Evolutionary conservation across 805 yeast genomes (phyloP).

Genomic region (Starmerella floris): DNA sequence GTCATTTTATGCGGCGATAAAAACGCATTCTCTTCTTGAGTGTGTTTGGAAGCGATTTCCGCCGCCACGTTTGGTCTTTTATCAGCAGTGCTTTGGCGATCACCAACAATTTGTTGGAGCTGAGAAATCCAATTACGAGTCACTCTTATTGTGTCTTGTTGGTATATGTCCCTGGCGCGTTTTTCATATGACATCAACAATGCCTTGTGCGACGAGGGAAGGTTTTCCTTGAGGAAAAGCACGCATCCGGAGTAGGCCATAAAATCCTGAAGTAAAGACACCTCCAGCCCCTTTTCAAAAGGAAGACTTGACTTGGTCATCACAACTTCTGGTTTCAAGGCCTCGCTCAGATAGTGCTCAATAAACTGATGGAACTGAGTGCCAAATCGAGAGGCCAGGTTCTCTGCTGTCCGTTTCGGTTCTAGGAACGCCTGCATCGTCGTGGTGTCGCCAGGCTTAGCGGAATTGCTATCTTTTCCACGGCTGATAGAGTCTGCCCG

Average conservation of each 20-base stretch:
- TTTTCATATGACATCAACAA: slow-evolving; percentile 34
- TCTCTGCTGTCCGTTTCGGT: slow-evolving; percentile 6
- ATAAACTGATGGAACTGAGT: slow-evolving; percentile 28
- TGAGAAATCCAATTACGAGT: slow-evolving; percentile 24
- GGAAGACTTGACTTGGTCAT: slow-evolving; percentile 5
- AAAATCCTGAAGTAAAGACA: slow-evolving; percentile 17
- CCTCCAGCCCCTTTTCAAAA: slow-evolving; percentile 19
- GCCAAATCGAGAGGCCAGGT: slow-evolving; percentile 25
- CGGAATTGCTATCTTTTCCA: not conserved
- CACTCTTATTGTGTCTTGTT: slow-evolving; percentile 25
- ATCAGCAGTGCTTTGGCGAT: not conserved
- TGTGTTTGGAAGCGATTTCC: not conserved
- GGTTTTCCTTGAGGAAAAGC: slow-evolving; percentile 46
- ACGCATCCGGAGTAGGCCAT: slow-evolving; percentile 37
- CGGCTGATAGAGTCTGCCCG: too few relatives aligned
- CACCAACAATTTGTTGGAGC: slow-evolving; percentile 9
- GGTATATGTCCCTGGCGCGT: slow-evolving; percentile 28
- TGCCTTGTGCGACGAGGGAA: slow-evolving; percentile 35
- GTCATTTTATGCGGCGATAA: not conserved
- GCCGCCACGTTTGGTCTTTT: not conserved
- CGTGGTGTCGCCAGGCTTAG: slow-evolving; percentile 1
- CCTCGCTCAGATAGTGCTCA: not conserved
- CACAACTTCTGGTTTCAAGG: slow-evolving; percentile 15
- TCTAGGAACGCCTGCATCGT: slow-evolving; percentile 10
- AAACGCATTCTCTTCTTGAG: not conserved